These are phyloP conservation scores for Lecanicillium sp. DNA, from an alignment of 2,329 filamentous ascomycete species.

Conservation along the genomic window DNA sequence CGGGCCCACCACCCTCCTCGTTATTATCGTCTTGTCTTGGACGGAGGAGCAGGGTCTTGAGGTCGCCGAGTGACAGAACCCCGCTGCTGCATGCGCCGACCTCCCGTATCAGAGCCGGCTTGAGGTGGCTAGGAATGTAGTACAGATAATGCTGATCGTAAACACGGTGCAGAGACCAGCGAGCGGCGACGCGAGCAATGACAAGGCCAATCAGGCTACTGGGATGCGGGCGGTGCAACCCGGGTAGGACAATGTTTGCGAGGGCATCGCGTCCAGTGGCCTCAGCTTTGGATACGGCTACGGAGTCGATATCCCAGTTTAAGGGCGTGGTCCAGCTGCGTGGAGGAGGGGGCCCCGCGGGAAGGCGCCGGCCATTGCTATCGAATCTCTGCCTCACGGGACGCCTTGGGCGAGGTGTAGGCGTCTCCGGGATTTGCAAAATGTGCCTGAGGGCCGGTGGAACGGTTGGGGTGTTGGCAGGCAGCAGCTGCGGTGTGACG, in stretches of 20 bases:
- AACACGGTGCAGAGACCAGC: constrained; percentile 50
- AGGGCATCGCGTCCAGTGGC: constrained; percentile 11
- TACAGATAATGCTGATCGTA: constrained; percentile 54
- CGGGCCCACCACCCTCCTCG: constrained; percentile 19
- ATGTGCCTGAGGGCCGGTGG: constrained; percentile 54
- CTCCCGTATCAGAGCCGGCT: constrained; percentile 46
- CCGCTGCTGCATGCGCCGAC: constrained; percentile 38
- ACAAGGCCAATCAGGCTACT: constrained; percentile 47
- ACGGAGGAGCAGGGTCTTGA: constrained; percentile 40
- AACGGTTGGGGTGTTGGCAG: constrained; percentile 43
- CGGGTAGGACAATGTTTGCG: constrained; percentile 35
- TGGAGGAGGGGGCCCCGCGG: constrained; percentile 54
- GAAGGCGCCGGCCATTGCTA: constrained; percentile 42
- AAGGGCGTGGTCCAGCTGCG: constrained; percentile 45
- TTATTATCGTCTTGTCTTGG: constrained; percentile 19
- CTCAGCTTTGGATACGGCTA: background rate
- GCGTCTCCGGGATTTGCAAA: constrained; percentile 53
- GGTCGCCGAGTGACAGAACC: constrained; percentile 44
- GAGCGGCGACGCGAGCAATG: constrained; percentile 42
- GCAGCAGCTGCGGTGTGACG: constrained; percentile 20
- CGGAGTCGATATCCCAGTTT: constrained; percentile 6
- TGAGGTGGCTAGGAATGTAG: constrained; percentile 47
- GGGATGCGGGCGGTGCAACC: constrained; percentile 35
- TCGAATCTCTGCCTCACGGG: constrained; percentile 37
- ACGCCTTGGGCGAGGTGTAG: constrained; percentile 43